phyloP scores from a whole-genome alignment of 2,329 filamentous ascomycete species.

The Aureobasidium vineae region DNA sequence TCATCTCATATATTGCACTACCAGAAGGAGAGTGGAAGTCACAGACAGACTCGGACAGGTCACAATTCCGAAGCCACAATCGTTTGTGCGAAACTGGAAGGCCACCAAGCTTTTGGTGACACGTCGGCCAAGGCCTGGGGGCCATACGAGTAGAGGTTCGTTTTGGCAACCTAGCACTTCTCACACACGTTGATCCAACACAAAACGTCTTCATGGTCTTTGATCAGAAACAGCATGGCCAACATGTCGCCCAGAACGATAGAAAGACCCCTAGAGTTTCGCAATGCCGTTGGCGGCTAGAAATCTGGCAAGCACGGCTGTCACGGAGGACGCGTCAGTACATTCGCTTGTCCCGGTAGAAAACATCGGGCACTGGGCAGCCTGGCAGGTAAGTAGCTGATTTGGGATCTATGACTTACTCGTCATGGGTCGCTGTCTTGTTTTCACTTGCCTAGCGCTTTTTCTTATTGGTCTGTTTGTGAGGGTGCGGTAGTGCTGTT shows the following conservation, averaged over 20 bases:
- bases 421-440: neutral
- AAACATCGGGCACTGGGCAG: conserved; percentile 2
- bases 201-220: too few species aligned
- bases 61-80: too few species aligned
- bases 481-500: neutral
- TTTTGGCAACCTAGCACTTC: neutral
- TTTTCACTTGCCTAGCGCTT: neutral
- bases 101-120: too few species aligned
- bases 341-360: neutral
- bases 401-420: neutral
- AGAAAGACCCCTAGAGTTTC: neutral
- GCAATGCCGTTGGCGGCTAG: neutral
- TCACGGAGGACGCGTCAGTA: conserved; percentile 10
- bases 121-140: neutral
- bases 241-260: neutral
- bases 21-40: too few species aligned
- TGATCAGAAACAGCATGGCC: neutral
- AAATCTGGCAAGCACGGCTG: neutral
- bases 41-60: too few species aligned
- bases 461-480: neutral
- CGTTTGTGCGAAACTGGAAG: too few species aligned
- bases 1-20: too few species aligned
- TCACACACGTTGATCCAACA: neutral
- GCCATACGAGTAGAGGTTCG: neutral
- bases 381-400: conserved; percentile 3